These are phyloP conservation scores for Candida rishiriensis DNA, from an alignment of 805 yeast genomes.

Conservation along the genomic window DNA sequence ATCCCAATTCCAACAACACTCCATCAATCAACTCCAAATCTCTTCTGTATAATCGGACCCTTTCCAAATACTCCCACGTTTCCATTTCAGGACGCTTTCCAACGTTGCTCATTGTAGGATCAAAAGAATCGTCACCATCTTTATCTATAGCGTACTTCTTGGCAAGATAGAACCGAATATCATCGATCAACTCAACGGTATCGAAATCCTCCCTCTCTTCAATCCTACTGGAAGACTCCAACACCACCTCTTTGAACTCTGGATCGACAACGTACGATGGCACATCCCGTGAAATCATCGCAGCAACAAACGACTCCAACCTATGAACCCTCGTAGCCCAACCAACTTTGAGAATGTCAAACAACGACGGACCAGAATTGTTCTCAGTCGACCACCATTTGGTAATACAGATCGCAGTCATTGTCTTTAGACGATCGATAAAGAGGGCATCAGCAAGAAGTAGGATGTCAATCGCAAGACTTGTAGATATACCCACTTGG, in stretches of 20 bases:
- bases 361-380: constrained; percentile 35
- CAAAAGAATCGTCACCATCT: constrained; percentile 17
- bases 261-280: constrained; percentile 31
- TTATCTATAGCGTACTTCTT: constrained; percentile 32
- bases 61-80: constrained; percentile 16
- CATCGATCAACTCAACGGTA: constrained; percentile 76
- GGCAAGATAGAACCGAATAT: constrained; percentile 59
- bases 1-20: constrained; percentile 33
- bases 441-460: constrained; percentile 55
- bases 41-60: constrained; percentile 24
- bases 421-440: constrained; percentile 59
- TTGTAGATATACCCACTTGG: constrained; percentile 45
- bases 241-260: constrained; percentile 32
- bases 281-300: constrained; percentile 50
- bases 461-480: constrained; percentile 51
- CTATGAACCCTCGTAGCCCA: constrained; percentile 67
- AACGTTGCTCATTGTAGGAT: constrained; percentile 9
- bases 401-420: constrained; percentile 52
- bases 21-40: constrained; percentile 39
- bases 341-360: constrained; percentile 55
- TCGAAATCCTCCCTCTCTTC: constrained; percentile 64
- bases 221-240: constrained; percentile 46
- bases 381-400: constrained; percentile 19
- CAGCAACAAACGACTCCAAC: constrained; percentile 60
- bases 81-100: constrained; percentile 1